phyloP scores from a whole-genome alignment of 495 filamentous ascomycete genomes.

The Darksidea phi region DNA sequence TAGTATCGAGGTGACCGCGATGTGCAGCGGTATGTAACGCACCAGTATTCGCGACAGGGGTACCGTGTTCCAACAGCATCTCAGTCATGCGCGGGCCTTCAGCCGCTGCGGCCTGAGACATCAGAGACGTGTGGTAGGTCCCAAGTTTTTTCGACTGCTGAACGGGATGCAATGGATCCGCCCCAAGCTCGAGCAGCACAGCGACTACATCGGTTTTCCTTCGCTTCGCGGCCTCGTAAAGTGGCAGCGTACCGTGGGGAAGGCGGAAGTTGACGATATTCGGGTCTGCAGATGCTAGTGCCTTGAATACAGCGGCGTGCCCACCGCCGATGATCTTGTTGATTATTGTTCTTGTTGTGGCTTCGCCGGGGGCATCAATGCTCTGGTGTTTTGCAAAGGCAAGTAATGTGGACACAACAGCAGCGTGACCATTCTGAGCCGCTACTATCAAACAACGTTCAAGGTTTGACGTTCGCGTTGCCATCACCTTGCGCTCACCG shows the following conservation, averaged over 20 bases:
- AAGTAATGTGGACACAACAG: conserved; percentile 1
- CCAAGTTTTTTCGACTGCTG: not conserved
- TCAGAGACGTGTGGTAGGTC: not conserved
- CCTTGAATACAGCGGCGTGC: not conserved
- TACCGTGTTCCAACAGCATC: not conserved
- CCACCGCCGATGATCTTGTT: not conserved
- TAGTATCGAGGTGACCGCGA: not conserved
- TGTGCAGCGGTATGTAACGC: conserved; percentile 2
- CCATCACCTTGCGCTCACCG: not conserved
- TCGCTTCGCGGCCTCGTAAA: not conserved
- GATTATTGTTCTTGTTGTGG: not conserved
- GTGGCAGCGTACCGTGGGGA: not conserved
- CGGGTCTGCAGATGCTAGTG: conserved; percentile 1
- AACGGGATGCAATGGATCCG: not conserved
- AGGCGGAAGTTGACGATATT: not conserved
- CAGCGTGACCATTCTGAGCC: not conserved
- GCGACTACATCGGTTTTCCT: not conserved
- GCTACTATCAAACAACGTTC: not conserved
- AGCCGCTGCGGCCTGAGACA: not conserved
- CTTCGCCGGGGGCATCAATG: not conserved
- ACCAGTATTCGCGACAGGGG: not conserved
- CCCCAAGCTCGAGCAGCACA: conserved; percentile 1
- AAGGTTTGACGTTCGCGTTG: conserved; percentile 2
- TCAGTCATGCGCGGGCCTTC: not conserved
- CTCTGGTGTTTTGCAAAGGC: not conserved